phyloP scores from a whole-genome alignment of 1,139 yeast species.

The Tardiomyces depauwii region DNA sequence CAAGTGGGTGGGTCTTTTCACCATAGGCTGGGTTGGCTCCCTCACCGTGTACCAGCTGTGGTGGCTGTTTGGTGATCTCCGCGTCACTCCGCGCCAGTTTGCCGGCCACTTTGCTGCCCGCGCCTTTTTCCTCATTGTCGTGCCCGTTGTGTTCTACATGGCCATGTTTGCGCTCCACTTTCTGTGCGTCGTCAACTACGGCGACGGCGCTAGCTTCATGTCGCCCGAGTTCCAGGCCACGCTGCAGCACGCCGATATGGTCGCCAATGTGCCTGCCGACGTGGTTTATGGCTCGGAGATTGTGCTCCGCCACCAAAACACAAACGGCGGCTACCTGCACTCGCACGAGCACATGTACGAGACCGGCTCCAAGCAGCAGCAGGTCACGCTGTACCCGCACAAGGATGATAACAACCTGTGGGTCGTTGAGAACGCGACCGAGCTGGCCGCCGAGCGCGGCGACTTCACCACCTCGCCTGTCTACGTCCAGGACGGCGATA shows the following conservation, averaged over 20 bases:
- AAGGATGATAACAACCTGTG: slow-evolving; percentile 81
- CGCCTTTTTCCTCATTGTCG: slow-evolving; percentile 48
- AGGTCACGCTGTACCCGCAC: slow-evolving; percentile 82
- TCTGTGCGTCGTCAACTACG: slow-evolving; percentile 54
- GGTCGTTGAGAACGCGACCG: slow-evolving; percentile 46
- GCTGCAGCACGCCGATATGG: slow-evolving; percentile 59
- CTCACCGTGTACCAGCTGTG: slow-evolving; percentile 69
- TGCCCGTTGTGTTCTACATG: slow-evolving; percentile 61
- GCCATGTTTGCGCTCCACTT: slow-evolving; percentile 75
- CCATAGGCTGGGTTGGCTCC: slow-evolving; percentile 84
- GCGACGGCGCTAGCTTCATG: slow-evolving; percentile 86
- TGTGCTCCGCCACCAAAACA: slow-evolving; percentile 69
- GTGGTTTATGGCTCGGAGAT: slow-evolving; percentile 83
- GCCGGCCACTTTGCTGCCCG: slow-evolving; percentile 45
- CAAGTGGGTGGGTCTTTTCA: slow-evolving; percentile 96
- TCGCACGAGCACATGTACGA: slow-evolving; percentile 81
- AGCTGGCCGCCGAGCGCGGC: slow-evolving; percentile 11
- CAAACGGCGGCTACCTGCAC: slow-evolving; percentile 92
- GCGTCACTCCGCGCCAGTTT: slow-evolving; percentile 42
- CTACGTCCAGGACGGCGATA: slow-evolving; percentile 64
- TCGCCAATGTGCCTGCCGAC: slow-evolving; percentile 57
- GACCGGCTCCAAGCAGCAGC: slow-evolving; percentile 87
- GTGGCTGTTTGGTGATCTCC: slow-evolving; percentile 80
- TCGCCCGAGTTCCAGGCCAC: slow-evolving; percentile 80
- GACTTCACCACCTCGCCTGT: slow-evolving; percentile 15